These are phyloP conservation scores for Microstroma glucosiphilum DNA, from an alignment of 1,284 basidiomycete genomes.

Conservation along the genomic window DNA sequence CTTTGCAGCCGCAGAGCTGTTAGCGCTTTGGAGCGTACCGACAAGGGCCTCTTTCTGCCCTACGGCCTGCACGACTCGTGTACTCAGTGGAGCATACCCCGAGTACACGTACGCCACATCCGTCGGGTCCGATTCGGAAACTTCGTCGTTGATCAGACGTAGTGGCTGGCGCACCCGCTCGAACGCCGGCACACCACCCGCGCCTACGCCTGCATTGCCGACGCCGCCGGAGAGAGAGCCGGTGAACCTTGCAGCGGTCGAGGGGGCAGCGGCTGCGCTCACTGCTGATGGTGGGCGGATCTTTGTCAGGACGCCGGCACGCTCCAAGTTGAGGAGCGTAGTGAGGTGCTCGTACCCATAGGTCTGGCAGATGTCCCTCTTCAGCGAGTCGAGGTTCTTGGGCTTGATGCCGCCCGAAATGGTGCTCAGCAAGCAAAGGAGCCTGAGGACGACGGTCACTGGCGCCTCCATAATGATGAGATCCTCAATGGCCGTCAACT, in stretches of 20 bases:
- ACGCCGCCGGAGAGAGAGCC: constrained; percentile 1
- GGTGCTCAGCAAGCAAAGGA: constrained; percentile 78
- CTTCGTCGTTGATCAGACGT: constrained; percentile 85
- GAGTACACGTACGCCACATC: constrained; percentile 95
- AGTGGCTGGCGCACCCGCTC: constrained; percentile 70
- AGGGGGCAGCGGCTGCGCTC: constrained; percentile 7
- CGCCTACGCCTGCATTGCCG: constrained; percentile 13
- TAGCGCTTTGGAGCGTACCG: constrained; percentile 17
- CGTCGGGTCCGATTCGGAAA: constrained; percentile 64
- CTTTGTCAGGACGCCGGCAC: constrained; percentile 60
- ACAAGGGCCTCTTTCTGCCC: constrained; percentile 81
- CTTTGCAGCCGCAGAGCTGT: constrained; percentile 5
- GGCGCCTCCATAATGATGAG: constrained; percentile 36
- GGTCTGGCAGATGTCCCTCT: constrained; percentile 84
- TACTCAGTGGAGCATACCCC: constrained; percentile 87
- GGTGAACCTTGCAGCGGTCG: neutral
- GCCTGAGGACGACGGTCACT: constrained; percentile 56
- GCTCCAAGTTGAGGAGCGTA: constrained; percentile 70
- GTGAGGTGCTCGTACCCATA: constrained; percentile 89
- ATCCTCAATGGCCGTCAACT: constrained; percentile 40
- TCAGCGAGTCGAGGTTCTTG: constrained; percentile 78
- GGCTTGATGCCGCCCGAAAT: constrained; percentile 77
- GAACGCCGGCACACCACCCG: constrained; percentile 57
- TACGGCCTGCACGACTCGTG: constrained; percentile 85
- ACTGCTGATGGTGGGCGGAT: constrained; percentile 8